Evolutionary conservation across 73 alveolate genomes (phyloP).

Genomic region (Paramecium sonneborni): DNA sequence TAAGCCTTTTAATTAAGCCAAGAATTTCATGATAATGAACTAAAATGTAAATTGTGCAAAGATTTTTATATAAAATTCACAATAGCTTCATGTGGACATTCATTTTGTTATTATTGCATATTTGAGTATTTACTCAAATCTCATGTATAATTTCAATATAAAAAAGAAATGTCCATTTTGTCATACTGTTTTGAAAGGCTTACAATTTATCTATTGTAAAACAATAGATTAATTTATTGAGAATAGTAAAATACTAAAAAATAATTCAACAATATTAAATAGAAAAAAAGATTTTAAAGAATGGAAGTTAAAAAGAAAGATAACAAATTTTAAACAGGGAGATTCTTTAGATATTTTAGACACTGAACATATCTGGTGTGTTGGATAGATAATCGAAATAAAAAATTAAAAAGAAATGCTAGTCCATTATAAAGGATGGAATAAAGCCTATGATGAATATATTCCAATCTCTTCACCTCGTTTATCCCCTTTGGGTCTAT

Average conservation of each 20-base stretch:
- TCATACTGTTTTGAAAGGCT: neutral
- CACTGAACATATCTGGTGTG: constrained; percentile 52
- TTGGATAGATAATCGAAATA: neutral
- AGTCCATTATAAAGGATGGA: constrained; percentile 48
- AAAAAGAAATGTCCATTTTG: neutral
- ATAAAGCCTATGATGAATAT: constrained; percentile 27
- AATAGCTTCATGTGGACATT: neutral
- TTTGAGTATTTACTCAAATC: constrained; percentile 8
- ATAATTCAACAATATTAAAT: neutral
- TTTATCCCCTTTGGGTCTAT: constrained; percentile 8
- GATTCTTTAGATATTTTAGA: constrained; percentile 8
- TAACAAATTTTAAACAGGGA: neutral
- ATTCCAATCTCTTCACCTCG: constrained; percentile 19
- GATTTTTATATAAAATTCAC: neutral
- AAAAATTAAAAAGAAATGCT: neutral
- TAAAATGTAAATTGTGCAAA: neutral
- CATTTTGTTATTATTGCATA: constrained; percentile 3
- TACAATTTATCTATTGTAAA: neutral
- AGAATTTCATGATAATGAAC: neutral
- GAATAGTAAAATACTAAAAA: neutral
- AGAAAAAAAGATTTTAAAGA: constrained; percentile 15
- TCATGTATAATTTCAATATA: neutral
- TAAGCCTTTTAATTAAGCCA: neutral
- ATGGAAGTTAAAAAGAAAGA: neutral
- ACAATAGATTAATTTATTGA: neutral